Base-by-base conservation (phyloP, 148 eudicot species). In the Gaultheria prostrata region DNA sequence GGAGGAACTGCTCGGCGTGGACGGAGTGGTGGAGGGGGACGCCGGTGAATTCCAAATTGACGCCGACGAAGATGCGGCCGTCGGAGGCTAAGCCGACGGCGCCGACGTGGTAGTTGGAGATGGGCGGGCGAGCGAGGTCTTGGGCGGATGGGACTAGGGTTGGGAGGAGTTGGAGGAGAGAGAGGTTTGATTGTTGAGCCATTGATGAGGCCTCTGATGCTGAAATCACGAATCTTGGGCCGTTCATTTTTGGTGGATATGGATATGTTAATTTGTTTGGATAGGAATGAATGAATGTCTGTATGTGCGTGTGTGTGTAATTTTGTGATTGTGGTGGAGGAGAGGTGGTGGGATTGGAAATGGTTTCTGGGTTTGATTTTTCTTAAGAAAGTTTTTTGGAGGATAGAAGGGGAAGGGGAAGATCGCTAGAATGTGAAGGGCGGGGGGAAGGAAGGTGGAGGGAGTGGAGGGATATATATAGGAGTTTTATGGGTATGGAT, bases 1-100 rank as follows among this genome's bases (percentile, higher is more conserved):
- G 45, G 72, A 96, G 93, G 81, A 92, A 96, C 85, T 96, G 99
- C 77, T 96, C 99, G 32, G 98, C 98, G 85, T 96, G 98, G 81
- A 96, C 87, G 6, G 98, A 91, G 57, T 96, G 98, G 85, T 96
- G 92, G 46, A 96, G 95, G 18, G 98, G 98, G 4, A 89, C 77
- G 26, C 88, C 88, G 4, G 91, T 92, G 87, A 96, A 96, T 81
- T 96, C 98, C 48, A 96, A 78, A 48, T 96, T 96, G 10, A 92
- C 98, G 56, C 98, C 98, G 83, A 90, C 7, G 89, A 92, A 96
- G 26, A 96, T 87, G 20, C 98, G 97, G 84, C 95, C 97, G 88
- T 93, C 97, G 84, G 94, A 65, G 33, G 92, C 54, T 45, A 94
- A 80, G 0, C 95, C 98, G 48, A 85, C 97, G 86, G 98, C 95